Base-by-base conservation (phyloP, 768 basidiomycete species). In the Tremella fuciformis region DNA sequence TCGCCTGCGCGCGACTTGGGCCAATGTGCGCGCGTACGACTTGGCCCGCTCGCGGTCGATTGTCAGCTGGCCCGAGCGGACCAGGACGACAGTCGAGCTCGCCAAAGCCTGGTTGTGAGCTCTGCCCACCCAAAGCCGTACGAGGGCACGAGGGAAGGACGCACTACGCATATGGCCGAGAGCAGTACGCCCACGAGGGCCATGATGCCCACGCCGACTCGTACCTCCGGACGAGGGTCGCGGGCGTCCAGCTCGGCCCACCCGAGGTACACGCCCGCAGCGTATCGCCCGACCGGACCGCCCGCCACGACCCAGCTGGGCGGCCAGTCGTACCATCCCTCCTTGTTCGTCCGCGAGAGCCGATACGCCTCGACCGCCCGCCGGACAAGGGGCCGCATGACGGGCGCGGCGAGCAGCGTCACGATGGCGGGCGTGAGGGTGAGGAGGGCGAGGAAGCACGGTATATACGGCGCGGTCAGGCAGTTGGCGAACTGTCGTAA, bases 401-500 rank as follows among this genome's bases (percentile, higher is more conserved):
- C 29, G 0, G 71, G 71, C 8, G 62, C 42, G 18, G 61, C 59
- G 19, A 69, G 53, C 34, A 70, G 26, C 22, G 69, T 9, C 57
- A 73, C 52, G 7, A 66, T 63, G 9, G 68, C 57, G 3, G 75
- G 73, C 0, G 75, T 70, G 29, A 67, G 53, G 24, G 68, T 39
- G 11, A 77, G 65, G 7, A 76, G 58, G 26, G 51, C 42, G 42
- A 78, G 58, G 65, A 77, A 78, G 3, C 59, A 56, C 1, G 60
- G 65, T 50, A 74, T 67, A 42, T 70, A 50, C 2, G 70, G 56
- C 18, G 71, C 60, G 16, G 75, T 75, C 26, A 78, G 63, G 62
- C 77, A 78, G 51, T 75, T 77, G 8, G 72, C 72, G 50, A 75
- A 71, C 64, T 67, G 55, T 21, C 7, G 13, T 21, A 16, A 13